Evolutionary conservation across 2,329 filamentous ascomycete species (phyloP), one percentile per base, ranked within the genome.

Genomic region (Calonectria pauciramosa): DNA sequence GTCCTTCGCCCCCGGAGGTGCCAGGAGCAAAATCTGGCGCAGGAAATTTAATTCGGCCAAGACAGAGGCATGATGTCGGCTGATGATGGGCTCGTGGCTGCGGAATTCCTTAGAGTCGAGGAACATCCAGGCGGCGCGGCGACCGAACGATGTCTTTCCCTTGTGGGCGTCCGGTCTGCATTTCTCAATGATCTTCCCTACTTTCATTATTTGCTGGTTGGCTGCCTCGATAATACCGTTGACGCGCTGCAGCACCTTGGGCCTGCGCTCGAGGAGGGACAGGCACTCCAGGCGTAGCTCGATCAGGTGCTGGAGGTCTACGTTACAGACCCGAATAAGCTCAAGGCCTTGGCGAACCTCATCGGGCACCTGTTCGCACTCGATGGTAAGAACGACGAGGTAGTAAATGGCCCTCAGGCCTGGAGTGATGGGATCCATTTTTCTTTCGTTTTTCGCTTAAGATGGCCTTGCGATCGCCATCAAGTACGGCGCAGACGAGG

Each of bases 291-390:
- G 79, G 3, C 83, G 81, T 0, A 84, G 71, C n/a, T 80, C 78
- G 47, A 84, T 83, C 23, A 84, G 79, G n/a, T 82, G 80, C 34
- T 84, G 81, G 7, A 84, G 78, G 60, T 84, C 83, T 9, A 70
- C 68, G 36, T 84, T 74, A 66, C 82, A 84, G n/a, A 80, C 82
- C 7, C 80, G 78, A 0, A 84, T 80, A 10, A 84, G 82, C 30
- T 85, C 82, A 20, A 85, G 75, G 67, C 80, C 81, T 9, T 76
- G 76, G 2, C 80, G 78, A 26, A 84, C 79, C 6, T 81, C 79
- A 30, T 77, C 74, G 1, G 82, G 81, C 13, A 82, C 79, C 14
- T 82, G 80, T 8, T 78, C 79, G 26, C 79, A 72, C 32, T 81
- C 78, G 59, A 80, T 76, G 16, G 65, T 68, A 51, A 68, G 76